Evolutionary conservation across 257 asterid species (phyloP), one percentile per base, ranked within the genome.

Genomic region (Ballota nigra): DNA sequence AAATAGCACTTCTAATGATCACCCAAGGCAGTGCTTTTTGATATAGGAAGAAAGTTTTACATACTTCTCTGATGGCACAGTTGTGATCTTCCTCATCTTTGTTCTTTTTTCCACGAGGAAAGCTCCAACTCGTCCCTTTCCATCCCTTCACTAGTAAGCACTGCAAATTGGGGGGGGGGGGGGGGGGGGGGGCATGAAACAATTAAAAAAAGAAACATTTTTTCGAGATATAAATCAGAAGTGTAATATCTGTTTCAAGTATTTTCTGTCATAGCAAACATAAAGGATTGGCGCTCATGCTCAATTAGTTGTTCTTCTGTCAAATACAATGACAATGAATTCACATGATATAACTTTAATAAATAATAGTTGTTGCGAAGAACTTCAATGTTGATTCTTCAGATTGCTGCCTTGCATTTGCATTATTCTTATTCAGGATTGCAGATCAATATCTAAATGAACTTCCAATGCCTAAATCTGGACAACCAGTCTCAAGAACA

Each of bases 101-200:
- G 71, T 78, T 88, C 84, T 90, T 88, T 69, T 90, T 90, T n/a
- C 97, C 97, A 78, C 96, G 96, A 6, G 97, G 97, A 81, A 90
- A 88, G 76, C 97, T 90, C 97, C 97, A 90, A 80, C 97, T 90
- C 58, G 92, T 70, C 56, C 97, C 97, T 78, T 90, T 90, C 97
- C 97, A 90, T 62, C 96, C 97, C 81, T 88, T 90, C 71, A 88
- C 97, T 66, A 90, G 82, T 67, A 90, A 66, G 83, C 97, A 90
- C 97, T 90, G 86, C 59, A 72, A 51, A 64, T 9, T 59, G 70
- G 45, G 38, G 31, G 52, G 68, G 24, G 12, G 62, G 24, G 52
- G 11, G 63, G 70, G 45, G 38, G 31, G 52, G 68, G 24, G 12
- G 62, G 24, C 13, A 53, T 51, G 24, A 24, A 69, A 15, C 41